These are phyloP conservation scores for Hevea brasiliensis DNA, from an alignment of 345 rosid genomes.

Conservation along the genomic window DNA sequence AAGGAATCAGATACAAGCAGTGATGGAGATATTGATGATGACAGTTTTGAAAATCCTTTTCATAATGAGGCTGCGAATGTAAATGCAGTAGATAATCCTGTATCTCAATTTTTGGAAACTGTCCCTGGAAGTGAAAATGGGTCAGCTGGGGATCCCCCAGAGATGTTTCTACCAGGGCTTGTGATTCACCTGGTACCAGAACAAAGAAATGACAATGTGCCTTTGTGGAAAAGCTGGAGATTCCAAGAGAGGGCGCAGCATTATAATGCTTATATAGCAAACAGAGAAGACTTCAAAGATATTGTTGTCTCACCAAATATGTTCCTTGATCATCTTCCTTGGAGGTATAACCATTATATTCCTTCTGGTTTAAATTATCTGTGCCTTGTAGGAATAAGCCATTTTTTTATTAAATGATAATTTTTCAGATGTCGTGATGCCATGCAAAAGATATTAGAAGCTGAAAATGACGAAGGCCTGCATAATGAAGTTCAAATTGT, in stretches of 20 bases:
- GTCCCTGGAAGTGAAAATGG: constrained; percentile 40
- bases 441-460: constrained; percentile 61
- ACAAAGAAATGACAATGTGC: constrained; percentile 29
- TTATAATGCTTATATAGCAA: constrained; percentile 64
- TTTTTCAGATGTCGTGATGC: constrained; percentile 63
- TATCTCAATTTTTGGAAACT: constrained; percentile 62
- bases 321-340: constrained; percentile 95
- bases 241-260: constrained; percentile 28
- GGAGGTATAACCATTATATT: constrained; percentile 55
- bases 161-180: constrained; percentile 78
- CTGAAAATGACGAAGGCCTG: constrained; percentile 28
- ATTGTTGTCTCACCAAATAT: constrained; percentile 75
- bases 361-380: not conserved
- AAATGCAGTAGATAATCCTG: constrained; percentile 43
- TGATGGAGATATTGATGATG: constrained; percentile 17
- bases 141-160: constrained; percentile 43
- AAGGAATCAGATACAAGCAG: constrained; percentile 27
- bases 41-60: constrained; percentile 34
- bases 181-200: constrained; percentile 70
- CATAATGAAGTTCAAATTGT: constrained; percentile 32
- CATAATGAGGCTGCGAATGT: constrained; percentile 12
- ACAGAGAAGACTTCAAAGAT: constrained; percentile 68
- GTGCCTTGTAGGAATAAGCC: not conserved
- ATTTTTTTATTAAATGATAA: not conserved
- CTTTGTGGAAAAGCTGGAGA: constrained; percentile 64